Evolutionary conservation across 768 basidiomycete genomes (phyloP), one percentile per base, ranked within the genome.

Genomic region (Leccinum subgranulosum): DNA sequence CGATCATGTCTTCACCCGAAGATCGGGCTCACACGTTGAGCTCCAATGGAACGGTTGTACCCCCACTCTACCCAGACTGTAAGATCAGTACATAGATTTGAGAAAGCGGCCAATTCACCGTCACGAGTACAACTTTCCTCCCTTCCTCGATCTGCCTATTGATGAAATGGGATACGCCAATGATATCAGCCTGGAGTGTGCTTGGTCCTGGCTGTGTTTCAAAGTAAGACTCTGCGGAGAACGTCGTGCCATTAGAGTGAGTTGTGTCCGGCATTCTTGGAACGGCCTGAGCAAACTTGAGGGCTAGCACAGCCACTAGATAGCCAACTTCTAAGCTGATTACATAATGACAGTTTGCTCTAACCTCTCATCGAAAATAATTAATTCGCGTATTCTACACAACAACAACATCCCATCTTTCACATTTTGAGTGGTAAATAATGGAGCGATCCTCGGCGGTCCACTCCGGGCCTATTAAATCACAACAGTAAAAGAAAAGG

Each of bases 1-100:
- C 3, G 56, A 49, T 53, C 55, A 46, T 39, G 56, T 29, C 49
- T 56, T 50, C 10, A 52, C 50, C 41, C 50, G 47, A 33, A 45
- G 50, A 55, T 36, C 51, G 28, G 54, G 79, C 95, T 86, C 81
- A 98, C 97, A 98, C 94, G 69, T 98, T 98, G 79, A 94, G 90
- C 79, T 99, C 97, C 58, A 99, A 77, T 3, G 96, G 96, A 7
- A 98, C 96, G 2, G 95, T 98, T 17, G 97, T 99, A 58, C 97
- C 96, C 55, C 96, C 97, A 71, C 95, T 98, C 97, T 98, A 52
- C 43, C 52, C 58, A 1, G 50, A 54, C 46, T 47, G 52, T 61
- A 34, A 65, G 63, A 58, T 66, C 36, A 57, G 51, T 43, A 51
- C 21, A 34, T 56, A 46, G 29, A 51, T 29, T 55, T 28, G 51